phyloP scores from a whole-genome alignment of 2,329 filamentous ascomycete species.

The Arthroderma sp. region DNA sequence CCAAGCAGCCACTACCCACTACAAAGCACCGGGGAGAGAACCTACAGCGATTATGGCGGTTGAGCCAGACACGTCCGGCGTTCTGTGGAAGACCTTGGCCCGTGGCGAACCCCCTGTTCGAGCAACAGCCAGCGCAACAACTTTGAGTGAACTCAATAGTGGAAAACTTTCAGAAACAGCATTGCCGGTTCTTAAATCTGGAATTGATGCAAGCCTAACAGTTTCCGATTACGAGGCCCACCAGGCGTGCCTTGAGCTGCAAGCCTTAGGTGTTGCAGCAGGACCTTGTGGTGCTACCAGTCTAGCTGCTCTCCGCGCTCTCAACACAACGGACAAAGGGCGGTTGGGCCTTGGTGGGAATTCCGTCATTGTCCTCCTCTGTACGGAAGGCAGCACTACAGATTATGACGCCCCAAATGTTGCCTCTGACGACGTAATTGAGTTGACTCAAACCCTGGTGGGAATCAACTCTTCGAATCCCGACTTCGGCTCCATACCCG shows the following conservation, averaged over 20 bases:
- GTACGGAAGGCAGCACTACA: constrained; percentile 43
- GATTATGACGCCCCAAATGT: constrained; percentile 26
- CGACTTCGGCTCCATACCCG: constrained; percentile 23
- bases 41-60: constrained; percentile 46
- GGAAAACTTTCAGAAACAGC: constrained; percentile 53
- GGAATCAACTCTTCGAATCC: constrained; percentile 39
- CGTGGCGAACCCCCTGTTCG: constrained; percentile 36
- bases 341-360: constrained; percentile 29
- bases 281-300: constrained; percentile 52
- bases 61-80: constrained; percentile 54
- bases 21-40: constrained; percentile 33
- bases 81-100: constrained; percentile 36
- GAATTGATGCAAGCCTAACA: constrained; percentile 47
- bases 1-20: constrained; percentile 54
- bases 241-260: constrained; percentile 41
- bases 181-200: constrained; percentile 45
- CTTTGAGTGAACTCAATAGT: constrained; percentile 64
- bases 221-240: constrained; percentile 53
- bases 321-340: constrained; percentile 21
- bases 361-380: constrained; percentile 50
- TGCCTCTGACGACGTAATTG: constrained; percentile 28
- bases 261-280: constrained; percentile 32
- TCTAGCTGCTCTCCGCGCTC: constrained; percentile 40
- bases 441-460: constrained; percentile 33
- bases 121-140: constrained; percentile 42